Evolutionary conservation across 805 yeast genomes (phyloP).

Genomic region (Candida arabinofermentans): DNA sequence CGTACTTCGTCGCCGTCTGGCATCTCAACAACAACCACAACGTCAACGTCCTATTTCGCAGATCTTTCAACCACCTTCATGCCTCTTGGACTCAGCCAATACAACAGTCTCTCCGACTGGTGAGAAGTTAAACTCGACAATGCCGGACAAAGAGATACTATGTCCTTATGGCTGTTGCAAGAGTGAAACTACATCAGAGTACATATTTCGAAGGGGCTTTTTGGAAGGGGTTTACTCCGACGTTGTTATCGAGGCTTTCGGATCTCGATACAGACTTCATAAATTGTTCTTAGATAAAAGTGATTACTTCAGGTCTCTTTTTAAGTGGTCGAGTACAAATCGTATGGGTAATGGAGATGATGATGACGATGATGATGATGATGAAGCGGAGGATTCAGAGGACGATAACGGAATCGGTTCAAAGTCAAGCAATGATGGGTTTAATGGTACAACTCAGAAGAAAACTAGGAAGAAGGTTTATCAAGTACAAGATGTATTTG

Average conservation of each 20-base stretch:
- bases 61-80: too few relatives aligned
- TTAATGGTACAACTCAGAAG: not conserved
- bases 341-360: conserved; percentile 6
- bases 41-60: too few relatives aligned
- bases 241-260: conserved; percentile 45
- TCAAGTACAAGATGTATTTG: conserved; percentile 11
- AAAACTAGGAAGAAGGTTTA: conserved; percentile 2
- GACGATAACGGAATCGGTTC: not conserved
- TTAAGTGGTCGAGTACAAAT: conserved; percentile 38
- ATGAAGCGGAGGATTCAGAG: conserved; percentile 1
- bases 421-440: not conserved
- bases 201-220: conserved; percentile 37
- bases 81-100: too few relatives aligned
- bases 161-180: conserved; percentile 30
- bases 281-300: conserved; percentile 41
- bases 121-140: not conserved
- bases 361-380: conserved; percentile 4
- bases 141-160: not conserved
- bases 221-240: conserved; percentile 45
- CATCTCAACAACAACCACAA: not conserved
- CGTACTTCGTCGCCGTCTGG: not conserved
- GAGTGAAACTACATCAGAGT: conserved; percentile 22
- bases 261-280: conserved; percentile 41
- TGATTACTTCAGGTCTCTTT: conserved; percentile 44
- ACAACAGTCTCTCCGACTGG: not conserved